Evolutionary conservation across 352 stramenopile species (phyloP), one percentile per base, ranked within the genome.

Genomic region (Phytophthora pini): DNA sequence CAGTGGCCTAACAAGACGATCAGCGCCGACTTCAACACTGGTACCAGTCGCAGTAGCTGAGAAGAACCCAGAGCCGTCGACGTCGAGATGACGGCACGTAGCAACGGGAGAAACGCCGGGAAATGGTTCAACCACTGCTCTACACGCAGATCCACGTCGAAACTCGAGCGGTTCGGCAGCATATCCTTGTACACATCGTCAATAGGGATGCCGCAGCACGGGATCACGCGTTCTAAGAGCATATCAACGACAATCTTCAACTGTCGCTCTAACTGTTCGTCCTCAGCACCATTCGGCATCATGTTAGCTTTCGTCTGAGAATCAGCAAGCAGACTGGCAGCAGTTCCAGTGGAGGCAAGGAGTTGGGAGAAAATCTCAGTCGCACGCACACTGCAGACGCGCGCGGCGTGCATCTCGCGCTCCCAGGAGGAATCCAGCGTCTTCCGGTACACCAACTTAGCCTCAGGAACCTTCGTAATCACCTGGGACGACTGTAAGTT

Each of bases 81-180:
- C 8, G 68, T 72, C n/a, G 70, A 53, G 32, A 94, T 68, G 1
- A 84, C 58, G 0, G 68, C 27, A 20, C 80, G 80, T 26, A 93
- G 31, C 29, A 95, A 55, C 36, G 77, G 79, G 2, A 95, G 56
- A 54, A 93, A 92, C 2, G 77, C 76, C 5, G 87, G 87, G 53
- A 89, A 95, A 56, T 93, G 87, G 54, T 92, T 87, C 29, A 95
- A 52, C 85, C 85, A 95, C 61, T 95, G 87, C 66, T 95, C 87
- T 5, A 93, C 78, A 7, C 87, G 81, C 22, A 94, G 47, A 38
- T 95, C 87, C 57, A 94, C 71, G 48, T 95, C 84, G 38, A 89
- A 91, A 51, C 79, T 93, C 5, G 87, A 94, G 9, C 87, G 85
- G 61, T 95, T 92, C 4, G 87, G 87, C 38, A 95, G 61, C 24